Conservation (phyloP, 495 filamentous ascomycete genomes). For the Barbatosphaeria neglecta region DNA sequence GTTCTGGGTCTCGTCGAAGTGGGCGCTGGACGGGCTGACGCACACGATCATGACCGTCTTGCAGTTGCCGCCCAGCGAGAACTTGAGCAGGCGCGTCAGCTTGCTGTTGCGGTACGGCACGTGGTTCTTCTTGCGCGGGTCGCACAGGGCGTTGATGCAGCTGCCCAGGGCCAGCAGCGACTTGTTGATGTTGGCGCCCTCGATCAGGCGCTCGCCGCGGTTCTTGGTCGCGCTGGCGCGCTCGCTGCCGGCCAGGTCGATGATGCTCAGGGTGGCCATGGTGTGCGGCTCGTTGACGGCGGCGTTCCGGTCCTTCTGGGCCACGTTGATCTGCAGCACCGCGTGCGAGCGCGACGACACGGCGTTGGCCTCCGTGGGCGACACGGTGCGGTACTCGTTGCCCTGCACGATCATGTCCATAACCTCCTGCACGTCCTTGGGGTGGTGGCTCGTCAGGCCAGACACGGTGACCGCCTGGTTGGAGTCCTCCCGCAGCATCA, state of each 20-base stretch:
- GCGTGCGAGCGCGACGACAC: constrained; percentile 96
- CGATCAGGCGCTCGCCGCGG: constrained; percentile 76
- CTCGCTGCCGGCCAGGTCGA: constrained; percentile 94
- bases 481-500: constrained; percentile 91
- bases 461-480: constrained; percentile 89
- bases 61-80: constrained; percentile 94
- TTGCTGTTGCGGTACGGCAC: constrained; percentile 98
- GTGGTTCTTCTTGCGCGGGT: constrained; percentile 83
- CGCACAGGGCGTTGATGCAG: constrained; percentile 98
- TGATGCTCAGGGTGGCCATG: constrained; percentile 96
- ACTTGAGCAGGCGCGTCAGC: constrained; percentile 89
- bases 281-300: constrained; percentile 90
- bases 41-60: constrained; percentile 99
- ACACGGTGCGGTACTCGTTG: constrained; percentile 91
- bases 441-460: constrained; percentile 84
- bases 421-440: constrained; percentile 74
- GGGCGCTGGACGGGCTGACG: constrained; percentile 88
- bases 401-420: constrained; percentile 99
- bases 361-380: constrained; percentile 93
- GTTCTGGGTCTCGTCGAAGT: constrained; percentile 98
- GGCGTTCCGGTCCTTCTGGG: constrained; percentile 88
- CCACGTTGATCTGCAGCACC: constrained; percentile 95
- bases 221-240: constrained; percentile 96
- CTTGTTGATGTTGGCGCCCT: constrained; percentile 99
- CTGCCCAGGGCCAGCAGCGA: constrained; percentile 89